phyloP scores from a whole-genome alignment of 2,329 filamentous ascomycete genomes.

The Cladosporium cucumerinum region DNA sequence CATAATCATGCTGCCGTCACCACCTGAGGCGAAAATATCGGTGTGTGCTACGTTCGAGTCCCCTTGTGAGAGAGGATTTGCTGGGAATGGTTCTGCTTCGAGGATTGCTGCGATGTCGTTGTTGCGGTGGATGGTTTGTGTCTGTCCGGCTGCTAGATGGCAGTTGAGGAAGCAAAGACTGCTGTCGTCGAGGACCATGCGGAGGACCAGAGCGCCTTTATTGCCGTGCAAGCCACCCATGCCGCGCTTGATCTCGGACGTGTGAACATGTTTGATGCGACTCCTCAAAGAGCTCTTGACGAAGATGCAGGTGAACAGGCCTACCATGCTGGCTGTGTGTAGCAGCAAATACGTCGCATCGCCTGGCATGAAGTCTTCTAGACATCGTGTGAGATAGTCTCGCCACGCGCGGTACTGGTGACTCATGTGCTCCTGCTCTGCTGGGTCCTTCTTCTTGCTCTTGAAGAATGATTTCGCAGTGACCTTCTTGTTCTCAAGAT shows the following conservation, averaged over 20 bases:
- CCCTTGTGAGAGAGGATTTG: conserved; percentile 54
- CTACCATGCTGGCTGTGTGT: conserved; percentile 85
- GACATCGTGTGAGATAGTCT: conserved; percentile 75
- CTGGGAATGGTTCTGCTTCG: conserved; percentile 71
- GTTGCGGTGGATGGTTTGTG: conserved; percentile 84
- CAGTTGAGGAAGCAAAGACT: conserved; percentile 97
- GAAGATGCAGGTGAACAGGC: conserved; percentile 93
- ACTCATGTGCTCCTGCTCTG: conserved; percentile 86
- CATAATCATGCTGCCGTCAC: conserved; percentile 89
- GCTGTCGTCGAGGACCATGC: conserved; percentile 91
- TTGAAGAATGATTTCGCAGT: conserved; percentile 92
- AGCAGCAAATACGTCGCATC: conserved; percentile 79
- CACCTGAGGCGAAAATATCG: conserved; percentile 84
- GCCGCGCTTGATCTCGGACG: conserved; percentile 85
- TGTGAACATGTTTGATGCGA: conserved; percentile 73
- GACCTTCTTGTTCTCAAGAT: conserved; percentile 93
- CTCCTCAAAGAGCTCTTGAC: conserved; percentile 75
- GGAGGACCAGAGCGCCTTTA: conserved; percentile 87
- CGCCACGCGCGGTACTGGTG: conserved; percentile 97
- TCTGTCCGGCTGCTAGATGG: conserved; percentile 90
- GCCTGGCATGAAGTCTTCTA: conserved; percentile 78
- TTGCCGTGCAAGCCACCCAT: conserved; percentile 96
- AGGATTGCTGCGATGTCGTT: conserved; percentile 89
- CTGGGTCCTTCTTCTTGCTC: conserved; percentile 76
- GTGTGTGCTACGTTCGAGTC: conserved; percentile 70